Percentiles rank a stretch among this genome's conserved stretches.
Conservation (phyloP, 371 early-diverging fungal species). For the Actinomortierella wolfii region DNA sequence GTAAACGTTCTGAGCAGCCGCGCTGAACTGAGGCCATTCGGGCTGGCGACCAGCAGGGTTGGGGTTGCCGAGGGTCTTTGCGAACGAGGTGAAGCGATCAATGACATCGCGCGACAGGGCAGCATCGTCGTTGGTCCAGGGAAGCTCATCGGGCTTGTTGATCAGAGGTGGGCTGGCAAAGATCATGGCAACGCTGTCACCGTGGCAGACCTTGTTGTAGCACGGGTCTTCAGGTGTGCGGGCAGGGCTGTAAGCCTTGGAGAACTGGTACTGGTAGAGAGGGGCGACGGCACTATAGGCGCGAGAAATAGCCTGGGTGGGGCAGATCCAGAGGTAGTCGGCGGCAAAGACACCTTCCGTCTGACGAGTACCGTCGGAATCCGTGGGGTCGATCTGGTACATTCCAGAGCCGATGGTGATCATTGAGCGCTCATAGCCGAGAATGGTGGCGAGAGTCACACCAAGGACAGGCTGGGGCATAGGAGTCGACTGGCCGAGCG, state of each 20-base stretch:
- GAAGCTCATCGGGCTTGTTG: slow-evolving; percentile 28
- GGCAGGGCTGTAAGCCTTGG: slow-evolving; percentile 33
- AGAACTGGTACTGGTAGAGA: slow-evolving; percentile 39
- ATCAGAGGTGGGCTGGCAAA: slow-evolving; percentile 46
- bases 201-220: slow-evolving; percentile 38
- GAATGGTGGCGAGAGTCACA: slow-evolving; percentile 26
- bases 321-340: slow-evolving; percentile 42
- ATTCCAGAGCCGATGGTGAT: slow-evolving; percentile 28
- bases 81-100: slow-evolving; percentile 46
- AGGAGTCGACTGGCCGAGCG: slow-evolving; percentile 40
- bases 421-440: slow-evolving; percentile 42
- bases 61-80: slow-evolving; percentile 26
- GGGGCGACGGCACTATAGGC: slow-evolving; percentile 25
- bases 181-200: slow-evolving; percentile 43
- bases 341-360: slow-evolving; percentile 34
- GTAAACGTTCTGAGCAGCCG: slow-evolving; percentile 25
- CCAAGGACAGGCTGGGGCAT: slow-evolving; percentile 40
- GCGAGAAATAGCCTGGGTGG: slow-evolving; percentile 41
- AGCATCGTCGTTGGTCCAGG: slow-evolving; percentile 41
- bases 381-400: slow-evolving; percentile 27
- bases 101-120: slow-evolving; percentile 37
- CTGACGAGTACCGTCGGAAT: slow-evolving; percentile 37
- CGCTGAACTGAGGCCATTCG: slow-evolving; percentile 31
- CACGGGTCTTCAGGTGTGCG: slow-evolving; percentile 30
- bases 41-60: slow-evolving; percentile 34